Base-by-base conservation (phyloP, 2,329 filamentous ascomycete species). In the Pseudocercospora pini-densiflorae region DNA sequence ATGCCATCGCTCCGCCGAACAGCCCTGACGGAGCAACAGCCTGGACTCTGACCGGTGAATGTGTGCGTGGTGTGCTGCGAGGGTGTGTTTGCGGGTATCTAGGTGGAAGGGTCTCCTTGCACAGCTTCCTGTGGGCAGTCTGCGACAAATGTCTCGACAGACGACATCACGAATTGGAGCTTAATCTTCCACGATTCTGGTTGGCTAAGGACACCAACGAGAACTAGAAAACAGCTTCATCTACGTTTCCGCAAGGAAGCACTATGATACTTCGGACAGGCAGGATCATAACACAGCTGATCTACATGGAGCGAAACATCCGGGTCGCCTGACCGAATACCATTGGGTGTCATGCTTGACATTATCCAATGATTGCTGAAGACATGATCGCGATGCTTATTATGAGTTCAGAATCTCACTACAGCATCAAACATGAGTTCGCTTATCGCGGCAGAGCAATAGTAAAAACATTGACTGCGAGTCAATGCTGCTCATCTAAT, bases 1-100 rank as follows among this genome's bases (percentile, higher is more conserved):
- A 49, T 49, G 58, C 33, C 58, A 49, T 60, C 43, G 58, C 58
- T 49, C 19, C 36, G 21, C 58, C 24, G 58, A 45, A n/a, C 24
- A 8, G 16, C 24, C 53, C 27, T 31, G 29, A 58, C 54, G n/a
- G 27, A 23, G 54, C 54, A 36, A 58, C 54, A 33, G 54, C 54
- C 54, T n/a, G 54, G 23, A 58, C 54, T 21, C 29, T 51, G 19
- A n/a, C 27, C 29, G n/a, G 54, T 9, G 19, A 36, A 23, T 58
- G 16, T 31, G 14, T 31, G 29, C 53, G 29, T 23, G 19, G 49
- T 19, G n/a, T 5, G 51, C 16, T 19, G 51, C 51, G 12, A 14
- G 51, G 23, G 27, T 19, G 51, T 31, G 23, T 55, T 27, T 55
- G 51, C 51, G 51, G 51, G 51, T 55, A 31, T 2, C 51, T 6